Evolutionary conservation across 495 filamentous ascomycete genomes (phyloP).

Genomic region (Aspergillus cristatus): DNA sequence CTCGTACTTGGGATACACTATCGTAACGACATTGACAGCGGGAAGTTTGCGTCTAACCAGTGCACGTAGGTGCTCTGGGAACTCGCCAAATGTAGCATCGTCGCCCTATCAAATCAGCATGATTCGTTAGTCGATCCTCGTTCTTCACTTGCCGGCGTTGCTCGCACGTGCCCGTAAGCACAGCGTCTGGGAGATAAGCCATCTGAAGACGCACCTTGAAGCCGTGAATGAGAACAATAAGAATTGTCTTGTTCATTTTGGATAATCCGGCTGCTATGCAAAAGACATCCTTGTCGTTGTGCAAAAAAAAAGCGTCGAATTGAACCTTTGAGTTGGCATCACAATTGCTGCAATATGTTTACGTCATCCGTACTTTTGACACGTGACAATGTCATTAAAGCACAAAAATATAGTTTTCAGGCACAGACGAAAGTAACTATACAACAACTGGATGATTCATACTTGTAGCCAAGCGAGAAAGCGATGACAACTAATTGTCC

Average conservation of each 20-base stretch:
- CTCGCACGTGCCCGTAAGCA: constrained; percentile 1
- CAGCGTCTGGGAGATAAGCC: neutral
- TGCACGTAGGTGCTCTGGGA: constrained; percentile 63
- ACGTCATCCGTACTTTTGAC: neutral
- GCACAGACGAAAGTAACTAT: too few relatives aligned
- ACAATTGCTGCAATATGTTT: neutral
- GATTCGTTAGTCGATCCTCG: constrained; percentile 2
- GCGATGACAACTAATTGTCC: too few relatives aligned
- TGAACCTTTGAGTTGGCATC: too few relatives aligned
- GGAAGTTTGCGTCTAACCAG: constrained; percentile 65
- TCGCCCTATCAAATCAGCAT: constrained; percentile 50
- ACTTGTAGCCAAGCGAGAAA: too few relatives aligned
- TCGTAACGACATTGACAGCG: constrained; percentile 55
- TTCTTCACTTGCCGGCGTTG: neutral
- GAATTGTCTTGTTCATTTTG: constrained; percentile 75
- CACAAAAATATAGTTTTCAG: too few relatives aligned
- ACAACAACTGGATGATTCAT: too few relatives aligned
- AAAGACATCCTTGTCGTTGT: neutral
- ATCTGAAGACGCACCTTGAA: constrained; percentile 64
- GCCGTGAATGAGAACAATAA: constrained; percentile 91
- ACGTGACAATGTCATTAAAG: too few relatives aligned
- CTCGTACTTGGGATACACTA: constrained; percentile 85
- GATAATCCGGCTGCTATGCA: neutral
- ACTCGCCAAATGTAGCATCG: constrained; percentile 77
- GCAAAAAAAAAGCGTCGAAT: too few relatives aligned